phyloP scores from a whole-genome alignment of 2,329 filamentous ascomycete genomes.

The Pyricularia pennisetigena region DNA sequence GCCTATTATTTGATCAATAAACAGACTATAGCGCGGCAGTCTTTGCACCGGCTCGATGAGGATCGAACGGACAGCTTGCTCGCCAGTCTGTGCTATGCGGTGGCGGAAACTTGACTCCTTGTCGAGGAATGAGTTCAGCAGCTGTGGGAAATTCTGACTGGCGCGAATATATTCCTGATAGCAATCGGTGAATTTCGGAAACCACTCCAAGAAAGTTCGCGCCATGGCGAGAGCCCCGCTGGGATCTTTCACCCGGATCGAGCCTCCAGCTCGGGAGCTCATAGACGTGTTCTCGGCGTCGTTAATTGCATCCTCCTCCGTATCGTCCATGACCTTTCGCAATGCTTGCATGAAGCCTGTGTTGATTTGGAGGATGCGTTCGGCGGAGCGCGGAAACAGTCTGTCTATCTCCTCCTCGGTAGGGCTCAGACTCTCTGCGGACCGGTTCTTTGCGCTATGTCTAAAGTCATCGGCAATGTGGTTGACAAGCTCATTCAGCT shows the following conservation, averaged over 20 bases:
- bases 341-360: slow-evolving; percentile 70
- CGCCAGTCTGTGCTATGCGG: slow-evolving; percentile 71
- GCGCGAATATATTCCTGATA: slow-evolving; percentile 91
- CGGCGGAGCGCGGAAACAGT: slow-evolving; percentile 73
- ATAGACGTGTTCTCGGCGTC: slow-evolving; percentile 55
- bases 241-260: slow-evolving; percentile 51
- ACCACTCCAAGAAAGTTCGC: slow-evolving; percentile 78
- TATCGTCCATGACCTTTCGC: slow-evolving; percentile 67
- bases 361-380: slow-evolving; percentile 74
- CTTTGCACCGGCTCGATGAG: slow-evolving; percentile 95
- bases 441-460: slow-evolving; percentile 51
- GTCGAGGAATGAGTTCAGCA: slow-evolving; percentile 71
- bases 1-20: slow-evolving; percentile 90
- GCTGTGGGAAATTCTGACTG: slow-evolving; percentile 76
- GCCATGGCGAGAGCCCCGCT: slow-evolving; percentile 72
- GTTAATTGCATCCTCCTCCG: slow-evolving; percentile 67
- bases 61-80: slow-evolving; percentile 82
- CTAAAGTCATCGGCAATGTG: slow-evolving; percentile 75
- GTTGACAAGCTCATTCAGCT: slow-evolving; percentile 74
- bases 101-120: slow-evolving; percentile 75
- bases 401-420: slow-evolving; percentile 61
- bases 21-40: slow-evolving; percentile 84
- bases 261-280: slow-evolving; percentile 32
- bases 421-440: slow-evolving; percentile 56
- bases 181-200: slow-evolving; percentile 81